A percentile compares a stretch with the other conserved stretches of the same genome.
Evolutionary conservation across 1,139 yeast species (phyloP).

Genomic region (Debaryomyces subglobosus): DNA sequence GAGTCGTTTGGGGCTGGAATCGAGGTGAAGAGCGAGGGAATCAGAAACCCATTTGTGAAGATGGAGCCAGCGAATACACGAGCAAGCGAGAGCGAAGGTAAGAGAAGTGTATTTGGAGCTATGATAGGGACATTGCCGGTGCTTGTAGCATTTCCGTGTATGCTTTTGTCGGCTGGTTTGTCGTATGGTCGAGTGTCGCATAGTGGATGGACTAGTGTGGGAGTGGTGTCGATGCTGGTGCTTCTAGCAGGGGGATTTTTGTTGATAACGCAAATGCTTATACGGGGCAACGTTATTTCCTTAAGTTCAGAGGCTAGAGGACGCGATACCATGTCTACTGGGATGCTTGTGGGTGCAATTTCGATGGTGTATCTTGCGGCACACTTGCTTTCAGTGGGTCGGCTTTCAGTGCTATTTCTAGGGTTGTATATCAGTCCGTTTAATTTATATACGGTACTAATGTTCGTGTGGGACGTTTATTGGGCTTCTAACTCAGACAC

Average conservation of each 20-base stretch:
- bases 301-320: not conserved
- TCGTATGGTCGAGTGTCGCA: slow-evolving; percentile 12
- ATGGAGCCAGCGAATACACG: not conserved
- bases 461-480: slow-evolving; percentile 18
- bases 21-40: slow-evolving; percentile 1
- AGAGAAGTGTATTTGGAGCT: not conserved
- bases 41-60: slow-evolving; percentile 3
- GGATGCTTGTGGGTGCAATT: slow-evolving; percentile 3
- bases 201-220: not conserved
- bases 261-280: slow-evolving; percentile 16
- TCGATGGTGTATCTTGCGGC: slow-evolving; percentile 19
- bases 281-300: slow-evolving; percentile 13
- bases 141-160: slow-evolving; percentile 30
- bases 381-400: slow-evolving; percentile 23
- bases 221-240: slow-evolving; percentile 12
- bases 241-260: slow-evolving; percentile 21
- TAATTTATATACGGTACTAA: slow-evolving; percentile 29
- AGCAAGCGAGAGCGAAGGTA: too few relatives aligned
- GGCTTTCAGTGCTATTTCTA: slow-evolving; percentile 27
- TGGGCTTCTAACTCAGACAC: slow-evolving; percentile 10
- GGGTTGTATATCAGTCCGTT: slow-evolving; percentile 32
- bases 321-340: not conserved
- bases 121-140: slow-evolving; percentile 32
- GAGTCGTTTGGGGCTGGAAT: not conserved
- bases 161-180: slow-evolving; percentile 26